phyloP scores from a whole-genome alignment of 2,329 filamentous ascomycete species.

The Huntiella omanensis region DNA sequence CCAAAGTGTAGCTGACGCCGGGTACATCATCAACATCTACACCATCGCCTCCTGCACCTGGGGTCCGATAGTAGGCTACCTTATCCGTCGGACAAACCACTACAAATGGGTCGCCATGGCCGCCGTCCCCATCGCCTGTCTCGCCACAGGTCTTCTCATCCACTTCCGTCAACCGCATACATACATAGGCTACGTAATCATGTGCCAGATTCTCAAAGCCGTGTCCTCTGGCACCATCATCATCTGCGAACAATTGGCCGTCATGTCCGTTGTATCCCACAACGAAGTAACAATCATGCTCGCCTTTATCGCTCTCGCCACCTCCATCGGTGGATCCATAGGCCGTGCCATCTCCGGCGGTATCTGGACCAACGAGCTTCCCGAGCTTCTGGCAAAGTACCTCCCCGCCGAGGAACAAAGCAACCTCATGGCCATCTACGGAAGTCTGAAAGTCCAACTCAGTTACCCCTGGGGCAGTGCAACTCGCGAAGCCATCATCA shows the following conservation, averaged over 20 bases:
- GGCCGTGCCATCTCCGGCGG: constrained; percentile 37
- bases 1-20: constrained; percentile 18
- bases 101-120: constrained; percentile 22
- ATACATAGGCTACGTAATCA: constrained; percentile 34
- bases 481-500: constrained; percentile 35
- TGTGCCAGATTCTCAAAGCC: constrained; percentile 44
- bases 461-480: constrained; percentile 30
- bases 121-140: constrained; percentile 32
- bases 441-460: constrained; percentile 32
- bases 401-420: constrained; percentile 24
- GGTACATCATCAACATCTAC: constrained; percentile 23
- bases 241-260: constrained; percentile 40
- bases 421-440: constrained; percentile 25
- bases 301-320: constrained; percentile 41
- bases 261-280: constrained; percentile 40
- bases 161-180: constrained; percentile 31
- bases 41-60: constrained; percentile 20
- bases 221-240: constrained; percentile 40
- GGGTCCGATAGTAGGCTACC: constrained; percentile 16
- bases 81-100: constrained; percentile 17
- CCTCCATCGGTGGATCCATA: constrained; percentile 39
- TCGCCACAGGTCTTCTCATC: constrained; percentile 40
- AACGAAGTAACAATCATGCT: constrained; percentile 41
- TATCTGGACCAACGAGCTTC: constrained; percentile 47
- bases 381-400: constrained; percentile 27